Evolutionary conservation across 257 asterid species (phyloP), one percentile per base, ranked within the genome.

Genomic region (Petunia axillaris): DNA sequence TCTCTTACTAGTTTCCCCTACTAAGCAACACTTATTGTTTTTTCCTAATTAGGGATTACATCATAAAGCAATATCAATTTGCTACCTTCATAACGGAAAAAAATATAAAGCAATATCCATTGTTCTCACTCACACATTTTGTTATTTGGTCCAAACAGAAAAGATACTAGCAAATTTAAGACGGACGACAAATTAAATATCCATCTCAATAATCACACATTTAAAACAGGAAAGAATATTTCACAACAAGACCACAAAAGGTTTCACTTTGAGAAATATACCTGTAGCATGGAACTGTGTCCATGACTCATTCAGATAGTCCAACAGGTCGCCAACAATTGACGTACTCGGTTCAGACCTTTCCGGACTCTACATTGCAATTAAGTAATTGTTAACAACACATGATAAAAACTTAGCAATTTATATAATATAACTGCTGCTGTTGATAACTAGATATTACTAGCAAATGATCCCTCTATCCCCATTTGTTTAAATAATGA

Each of bases 201-300:
- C 77, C 43, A 71, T 71, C 25, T 71, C 40, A 35, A 46, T 25
- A 25, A 25, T 71, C 50, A 46, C 77, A 46, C 8, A 25, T 25
- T 46, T 16, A 46, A 70, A 73, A 36, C 63, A 35, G 46, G 13
- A 73, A 35, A 50, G 78, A 73, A 36, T 15, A 43, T 73, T 8
- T 6, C 63, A 73, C 16, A 60, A 13, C 36, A 50, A 50, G 25
- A 73, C 46, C 6, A 73, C 60, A 50, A 73, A 2, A 73, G 36
- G 62, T 73, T 50, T 44, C 44, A 13, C 36, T 7, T 50, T 73
- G 62, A 75, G 43, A 53, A 70, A 55, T 39, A 60, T 86, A 96
- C 99, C 98, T 64, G 99, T 94, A 78, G 99, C 99, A 83, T 96
- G 98, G 85, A 96, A 96, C 74, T 92, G 99, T 54, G 98, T 96